Evolutionary conservation across 257 asterid species (phyloP).

Genomic region (Linaria vulgaris): DNA sequence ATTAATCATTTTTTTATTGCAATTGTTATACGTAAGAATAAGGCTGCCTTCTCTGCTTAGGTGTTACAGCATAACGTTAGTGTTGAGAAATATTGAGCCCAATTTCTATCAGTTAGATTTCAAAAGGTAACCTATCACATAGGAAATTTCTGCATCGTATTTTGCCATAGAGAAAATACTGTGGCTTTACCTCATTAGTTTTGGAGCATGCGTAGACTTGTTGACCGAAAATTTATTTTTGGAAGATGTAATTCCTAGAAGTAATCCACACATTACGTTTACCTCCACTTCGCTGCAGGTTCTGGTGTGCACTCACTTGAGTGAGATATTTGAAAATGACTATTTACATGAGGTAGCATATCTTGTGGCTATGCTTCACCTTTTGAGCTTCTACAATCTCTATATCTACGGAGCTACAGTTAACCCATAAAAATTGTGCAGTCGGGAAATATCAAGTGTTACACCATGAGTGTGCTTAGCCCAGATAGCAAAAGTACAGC

Average conservation of each 20-base stretch:
- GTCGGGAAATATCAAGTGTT: conserved; percentile 77
- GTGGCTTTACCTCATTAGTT: conserved; percentile 12
- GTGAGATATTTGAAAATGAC: conserved; percentile 79
- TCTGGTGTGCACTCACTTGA: conserved; percentile 87
- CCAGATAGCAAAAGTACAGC: conserved; percentile 55
- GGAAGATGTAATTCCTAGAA: conserved; percentile 9
- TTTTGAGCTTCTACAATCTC: conserved; percentile 26
- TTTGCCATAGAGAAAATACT: background rate
- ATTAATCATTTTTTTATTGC: background rate
- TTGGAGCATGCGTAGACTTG: conserved; percentile 10
- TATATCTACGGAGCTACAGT: conserved; percentile 21
- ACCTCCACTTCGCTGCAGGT: conserved; percentile 56
- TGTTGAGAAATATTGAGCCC: too few species aligned
- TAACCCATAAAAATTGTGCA: conserved; percentile 36
- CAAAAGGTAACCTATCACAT: conserved; percentile 16
- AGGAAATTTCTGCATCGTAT: background rate
- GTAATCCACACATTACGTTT: background rate
- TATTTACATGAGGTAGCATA: conserved; percentile 64
- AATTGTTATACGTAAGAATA: background rate
- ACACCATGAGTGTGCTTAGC: conserved; percentile 94
- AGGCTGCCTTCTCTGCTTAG: conserved; percentile 14
- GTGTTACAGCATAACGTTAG: conserved; percentile 1
- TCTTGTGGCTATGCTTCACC: conserved; percentile 24
- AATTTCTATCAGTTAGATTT: too few species aligned
- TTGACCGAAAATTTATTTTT: conserved; percentile 1